Conservation (phyloP, 2,329 filamentous ascomycete species). For the Orbilia brochopaga region DNA sequence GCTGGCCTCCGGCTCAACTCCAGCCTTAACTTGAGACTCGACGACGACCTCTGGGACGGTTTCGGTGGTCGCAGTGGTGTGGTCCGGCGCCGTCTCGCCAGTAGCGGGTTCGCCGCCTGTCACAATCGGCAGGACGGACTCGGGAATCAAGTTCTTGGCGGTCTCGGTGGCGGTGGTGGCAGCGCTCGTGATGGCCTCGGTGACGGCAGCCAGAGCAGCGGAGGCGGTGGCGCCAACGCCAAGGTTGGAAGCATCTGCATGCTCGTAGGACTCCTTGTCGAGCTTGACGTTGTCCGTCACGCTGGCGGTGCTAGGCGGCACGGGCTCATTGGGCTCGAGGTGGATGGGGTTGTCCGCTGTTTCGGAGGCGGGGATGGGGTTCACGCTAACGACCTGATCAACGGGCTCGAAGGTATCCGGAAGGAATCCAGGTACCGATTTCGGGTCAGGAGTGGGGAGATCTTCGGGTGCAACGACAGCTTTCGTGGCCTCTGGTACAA, state of each 20-base stretch:
- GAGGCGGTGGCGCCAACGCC: slow-evolving; percentile 56
- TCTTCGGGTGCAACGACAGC: slow-evolving; percentile 64
- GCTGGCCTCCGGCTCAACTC: slow-evolving; percentile 70
- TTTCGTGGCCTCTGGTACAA: slow-evolving; percentile 70
- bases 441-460: slow-evolving; percentile 50
- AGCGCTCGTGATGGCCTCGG: slow-evolving; percentile 20
- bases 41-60: slow-evolving; percentile 60
- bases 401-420: slow-evolving; percentile 60
- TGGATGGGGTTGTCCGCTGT: slow-evolving; percentile 78
- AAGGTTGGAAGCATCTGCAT: slow-evolving; percentile 69
- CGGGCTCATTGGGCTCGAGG: slow-evolving; percentile 77
- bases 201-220: slow-evolving; percentile 38
- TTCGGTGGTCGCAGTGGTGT: slow-evolving; percentile 58
- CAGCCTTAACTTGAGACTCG: slow-evolving; percentile 61
- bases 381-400: slow-evolving; percentile 64
- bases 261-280: slow-evolving; percentile 86
- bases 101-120: slow-evolving; percentile 57
- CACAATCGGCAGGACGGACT: slow-evolving; percentile 76
- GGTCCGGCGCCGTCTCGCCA: slow-evolving; percentile 49
- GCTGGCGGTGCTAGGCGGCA: slow-evolving; percentile 71
- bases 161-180: slow-evolving; percentile 61
- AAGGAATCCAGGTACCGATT: slow-evolving; percentile 71
- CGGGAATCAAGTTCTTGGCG: slow-evolving; percentile 73
- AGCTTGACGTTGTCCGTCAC: slow-evolving; percentile 73
- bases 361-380: slow-evolving; percentile 68